Base-by-base conservation (phyloP, 1,284 basidiomycete genomes). In the Trichosporon inkin region DNA sequence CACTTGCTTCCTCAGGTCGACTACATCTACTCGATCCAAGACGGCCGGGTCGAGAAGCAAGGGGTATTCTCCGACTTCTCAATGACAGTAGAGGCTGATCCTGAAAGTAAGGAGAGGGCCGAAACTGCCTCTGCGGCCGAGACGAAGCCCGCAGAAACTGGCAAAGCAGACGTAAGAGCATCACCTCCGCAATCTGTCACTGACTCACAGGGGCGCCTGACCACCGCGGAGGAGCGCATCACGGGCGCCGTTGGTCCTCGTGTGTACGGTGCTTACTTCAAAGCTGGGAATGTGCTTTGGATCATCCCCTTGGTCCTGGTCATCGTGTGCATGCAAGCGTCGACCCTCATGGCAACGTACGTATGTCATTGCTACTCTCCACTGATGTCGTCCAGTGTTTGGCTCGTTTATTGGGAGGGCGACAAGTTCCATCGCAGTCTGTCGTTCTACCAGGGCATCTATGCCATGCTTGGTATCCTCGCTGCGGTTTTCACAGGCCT, bases 401-500 rank as follows among this genome's bases (percentile, higher is more conserved):
- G 68, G 59, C 64, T 68, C 59, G 54, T 37, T 6, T 88, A 85
- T 84, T 89, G 87, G 87, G 82, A 89, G 71, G 79, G 80, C 44
- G 81, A 87, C 56, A 20, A 60, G 24, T 68, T 62, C 53, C 51
- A 52, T 44, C 41, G 58, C 47, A 17, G 61, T 22, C 65, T 58
- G 49, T 83, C 82, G 2, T 84, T 87, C 68, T 89, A 90, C 73
- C 86, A 88, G 73, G 83, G 81, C 10, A 74, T 90, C 20, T 91
- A 90, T 68, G 87, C 85, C 1, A 80, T 79, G 44, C 78, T 90
- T 1, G 88, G 80, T 8, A 38, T 75, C 3, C 52, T 62, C 6
- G 66, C 68, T 68, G 83, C 88, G 0, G 36, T 85, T 10, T 85
- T 85, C 70, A 87, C 86, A 13, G 13, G 36, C 0, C 86, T 90